These are phyloP conservation scores for Malassezia restricta DNA, from an alignment of 1,284 basidiomycete species.

Conservation along the genomic window DNA sequence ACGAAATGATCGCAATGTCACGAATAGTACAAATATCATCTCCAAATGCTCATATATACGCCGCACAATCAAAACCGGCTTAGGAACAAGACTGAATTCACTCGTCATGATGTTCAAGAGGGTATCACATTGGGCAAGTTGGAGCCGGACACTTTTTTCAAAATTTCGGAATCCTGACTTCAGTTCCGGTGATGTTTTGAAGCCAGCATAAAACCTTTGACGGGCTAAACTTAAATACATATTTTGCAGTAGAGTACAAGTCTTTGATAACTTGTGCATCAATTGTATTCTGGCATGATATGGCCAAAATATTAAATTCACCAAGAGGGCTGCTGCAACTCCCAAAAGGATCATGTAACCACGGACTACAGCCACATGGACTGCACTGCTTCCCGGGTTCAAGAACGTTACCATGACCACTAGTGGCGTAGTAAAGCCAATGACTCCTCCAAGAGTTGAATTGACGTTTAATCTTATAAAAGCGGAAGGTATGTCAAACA, in stretches of 20 bases:
- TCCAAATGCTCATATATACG: constrained; percentile 47
- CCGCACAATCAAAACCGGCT: constrained; percentile 47
- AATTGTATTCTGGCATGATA: constrained; percentile 35
- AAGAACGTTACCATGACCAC: constrained; percentile 48
- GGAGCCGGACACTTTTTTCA: constrained; percentile 40
- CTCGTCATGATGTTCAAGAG: constrained; percentile 40
- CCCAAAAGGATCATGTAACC: constrained; percentile 39
- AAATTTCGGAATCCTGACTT: constrained; percentile 21
- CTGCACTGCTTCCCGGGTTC: constrained; percentile 12
- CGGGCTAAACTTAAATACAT: constrained; percentile 34
- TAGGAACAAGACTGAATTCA: constrained; percentile 49
- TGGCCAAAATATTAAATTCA: constrained; percentile 37
- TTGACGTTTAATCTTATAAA: constrained; percentile 43
- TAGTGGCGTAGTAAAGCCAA: constrained; percentile 38
- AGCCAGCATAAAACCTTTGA: constrained; percentile 29
- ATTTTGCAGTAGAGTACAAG: constrained; percentile 23
- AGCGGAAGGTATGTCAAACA: constrained; percentile 46
- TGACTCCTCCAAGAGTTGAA: constrained; percentile 47
- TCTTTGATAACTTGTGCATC: constrained; percentile 19
- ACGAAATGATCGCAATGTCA: constrained; percentile 47
- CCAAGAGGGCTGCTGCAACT: constrained; percentile 31
- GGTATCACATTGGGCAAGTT: constrained; percentile 44
- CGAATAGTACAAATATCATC: constrained; percentile 46
- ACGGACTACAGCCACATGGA: constrained; percentile 22
- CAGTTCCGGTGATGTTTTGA: constrained; percentile 17